A percentile compares a stretch with the other conserved stretches of the same genome.
Conservation (phyloP, 805 yeast genomes). For the Blastobotrys peoriensis region DNA sequence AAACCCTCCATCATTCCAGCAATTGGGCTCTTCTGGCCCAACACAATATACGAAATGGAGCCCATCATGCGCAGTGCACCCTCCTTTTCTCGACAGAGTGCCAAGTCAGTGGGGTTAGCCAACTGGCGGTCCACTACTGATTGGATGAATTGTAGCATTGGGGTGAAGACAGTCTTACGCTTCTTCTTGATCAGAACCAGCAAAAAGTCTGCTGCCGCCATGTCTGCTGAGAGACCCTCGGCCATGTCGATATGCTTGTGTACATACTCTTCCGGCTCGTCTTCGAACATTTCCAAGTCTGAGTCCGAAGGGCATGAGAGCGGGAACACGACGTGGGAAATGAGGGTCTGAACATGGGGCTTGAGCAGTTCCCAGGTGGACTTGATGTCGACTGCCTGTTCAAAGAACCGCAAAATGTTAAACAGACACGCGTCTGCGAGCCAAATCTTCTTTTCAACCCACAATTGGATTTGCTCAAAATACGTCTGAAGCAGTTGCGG, state of each 20-base stretch:
- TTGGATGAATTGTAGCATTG: slow-evolving; percentile 52
- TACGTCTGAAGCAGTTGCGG: slow-evolving; percentile 67
- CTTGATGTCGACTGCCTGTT: slow-evolving; percentile 52
- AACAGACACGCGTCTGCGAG: slow-evolving; percentile 58
- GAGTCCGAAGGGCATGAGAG: slow-evolving; percentile 63
- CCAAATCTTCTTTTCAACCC: slow-evolving; percentile 69
- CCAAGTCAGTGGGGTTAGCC: slow-evolving; percentile 32
- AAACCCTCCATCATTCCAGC: slow-evolving; percentile 62
- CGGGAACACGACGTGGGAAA: slow-evolving; percentile 71
- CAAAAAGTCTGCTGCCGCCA: slow-evolving; percentile 71
- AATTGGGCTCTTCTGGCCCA: slow-evolving; percentile 51
- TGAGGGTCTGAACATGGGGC: slow-evolving; percentile 57
- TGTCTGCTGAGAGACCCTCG: slow-evolving; percentile 63
- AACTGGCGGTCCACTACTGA: slow-evolving; percentile 34
- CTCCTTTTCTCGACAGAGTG: slow-evolving; percentile 59
- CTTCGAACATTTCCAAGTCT: slow-evolving; percentile 68
- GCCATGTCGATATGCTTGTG: slow-evolving; percentile 61
- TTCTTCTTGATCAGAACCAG: slow-evolving; percentile 67
- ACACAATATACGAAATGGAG: slow-evolving; percentile 51
- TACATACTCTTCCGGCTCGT: slow-evolving; percentile 84
- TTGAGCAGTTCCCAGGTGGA: slow-evolving; percentile 61
- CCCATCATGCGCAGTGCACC: slow-evolving; percentile 78
- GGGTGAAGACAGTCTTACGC: slow-evolving; percentile 27
- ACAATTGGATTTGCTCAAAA: slow-evolving; percentile 60
- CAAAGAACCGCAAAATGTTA: slow-evolving; percentile 58